These are phyloP conservation scores for Boletus pseudo-olivaceus DNA, from an alignment of 768 basidiomycete genomes.

Conservation along the genomic window DNA sequence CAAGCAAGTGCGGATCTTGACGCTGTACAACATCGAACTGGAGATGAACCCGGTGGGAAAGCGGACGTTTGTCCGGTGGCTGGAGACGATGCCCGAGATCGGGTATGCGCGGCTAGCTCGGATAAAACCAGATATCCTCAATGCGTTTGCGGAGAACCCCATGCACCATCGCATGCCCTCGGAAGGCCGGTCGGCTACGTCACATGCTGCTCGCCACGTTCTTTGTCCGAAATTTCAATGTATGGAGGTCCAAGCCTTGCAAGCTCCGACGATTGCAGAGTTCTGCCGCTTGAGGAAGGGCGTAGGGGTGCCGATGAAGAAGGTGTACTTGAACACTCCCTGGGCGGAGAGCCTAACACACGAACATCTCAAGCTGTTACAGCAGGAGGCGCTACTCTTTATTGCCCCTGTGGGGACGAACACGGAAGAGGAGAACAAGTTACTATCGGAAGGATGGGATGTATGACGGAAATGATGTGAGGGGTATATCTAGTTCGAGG, in stretches of 20 bases:
- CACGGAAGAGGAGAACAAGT: slow-evolving; percentile 44
- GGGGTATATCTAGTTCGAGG: slow-evolving; percentile 1
- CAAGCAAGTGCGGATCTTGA: slow-evolving; percentile 51
- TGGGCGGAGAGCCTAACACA: slow-evolving; percentile 22
- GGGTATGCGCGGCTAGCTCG: slow-evolving; percentile 48
- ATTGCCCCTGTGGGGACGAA: slow-evolving; percentile 35
- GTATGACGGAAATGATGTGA: slow-evolving; percentile 1
- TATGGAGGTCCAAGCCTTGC: slow-evolving; percentile 45
- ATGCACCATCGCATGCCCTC: slow-evolving; percentile 13
- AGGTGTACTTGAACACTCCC: slow-evolving; percentile 43
- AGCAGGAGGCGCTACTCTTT: slow-evolving; percentile 29
- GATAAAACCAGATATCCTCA: slow-evolving; percentile 40
- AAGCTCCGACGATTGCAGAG: slow-evolving; percentile 29
- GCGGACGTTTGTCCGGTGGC: slow-evolving; percentile 43
- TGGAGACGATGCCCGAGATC: slow-evolving; percentile 57
- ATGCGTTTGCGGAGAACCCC: slow-evolving; percentile 46
- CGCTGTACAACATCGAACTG: slow-evolving; percentile 46
- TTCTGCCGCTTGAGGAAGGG: slow-evolving; percentile 37
- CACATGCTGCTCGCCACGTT: slow-evolving; percentile 16
- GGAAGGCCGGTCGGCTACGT: slow-evolving; percentile 2
- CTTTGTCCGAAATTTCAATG: slow-evolving; percentile 45
- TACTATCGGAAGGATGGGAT: slow-evolving; percentile 25
- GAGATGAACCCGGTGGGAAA: slow-evolving; percentile 22
- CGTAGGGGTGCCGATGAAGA: slow-evolving; percentile 45
- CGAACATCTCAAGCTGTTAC: slow-evolving; percentile 23